Conservation (phyloP, 202 grass and related monocot species). For the Panicum hallii region DNA sequence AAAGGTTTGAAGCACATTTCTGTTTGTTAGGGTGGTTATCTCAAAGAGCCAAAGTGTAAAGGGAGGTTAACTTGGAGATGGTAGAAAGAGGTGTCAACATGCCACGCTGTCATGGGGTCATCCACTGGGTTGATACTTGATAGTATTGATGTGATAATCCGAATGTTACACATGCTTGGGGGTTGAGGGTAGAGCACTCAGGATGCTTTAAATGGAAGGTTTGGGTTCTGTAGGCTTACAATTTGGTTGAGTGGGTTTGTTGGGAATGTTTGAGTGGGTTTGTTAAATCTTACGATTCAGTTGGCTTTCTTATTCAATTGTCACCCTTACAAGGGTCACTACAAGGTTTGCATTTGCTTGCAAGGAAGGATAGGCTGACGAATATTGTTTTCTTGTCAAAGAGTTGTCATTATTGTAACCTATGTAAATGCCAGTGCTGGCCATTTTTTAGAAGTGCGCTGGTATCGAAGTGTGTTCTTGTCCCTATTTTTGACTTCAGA, state of each 20-base stretch:
- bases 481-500: not conserved
- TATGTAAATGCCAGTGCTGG: constrained; percentile 7
- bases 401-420: not conserved
- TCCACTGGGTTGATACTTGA: not conserved
- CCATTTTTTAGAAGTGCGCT: not conserved
- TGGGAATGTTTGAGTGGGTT: not conserved
- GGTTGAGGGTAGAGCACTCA: not conserved
- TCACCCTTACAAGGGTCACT: not conserved
- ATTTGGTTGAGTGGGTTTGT: not conserved
- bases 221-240: not conserved
- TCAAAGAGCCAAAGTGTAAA: not conserved
- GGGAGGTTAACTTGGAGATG: not conserved
- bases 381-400: not conserved
- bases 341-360: not conserved
- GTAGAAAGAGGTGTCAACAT: constrained; percentile 3
- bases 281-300: not conserved
- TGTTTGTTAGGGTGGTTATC: not conserved
- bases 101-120: not conserved
- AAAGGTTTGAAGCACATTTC: not conserved
- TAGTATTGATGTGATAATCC: not conserved
- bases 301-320: not conserved
- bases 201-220: not conserved
- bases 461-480: not conserved
- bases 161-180: not conserved
- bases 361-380: not conserved